Base-by-base conservation (phyloP, 257 asterid species). In the Solanum bulbocastanum region DNA sequence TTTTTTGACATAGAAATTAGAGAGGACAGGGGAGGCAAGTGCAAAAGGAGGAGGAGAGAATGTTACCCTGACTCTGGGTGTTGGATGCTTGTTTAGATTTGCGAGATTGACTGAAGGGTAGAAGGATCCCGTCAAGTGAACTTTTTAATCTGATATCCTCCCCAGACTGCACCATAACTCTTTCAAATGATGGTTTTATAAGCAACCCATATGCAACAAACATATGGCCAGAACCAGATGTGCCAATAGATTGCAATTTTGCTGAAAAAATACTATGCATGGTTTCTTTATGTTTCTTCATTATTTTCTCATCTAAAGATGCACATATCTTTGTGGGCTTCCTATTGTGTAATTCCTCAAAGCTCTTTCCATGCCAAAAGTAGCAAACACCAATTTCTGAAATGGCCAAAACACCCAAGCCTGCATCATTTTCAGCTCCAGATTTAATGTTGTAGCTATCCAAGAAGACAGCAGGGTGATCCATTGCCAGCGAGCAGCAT, bases 311-410 rank as follows among this genome's bases (percentile, higher is more conserved):
- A 91, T 95, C 96, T 88, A 66, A 88, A 66, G 92, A 84, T 88
- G 91, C 83, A 49, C 15, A 86, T 87, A 97, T 93, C 90, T 96
- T 95, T 56, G 99, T 92, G 87, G 98, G 95, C 88, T 94, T 94
- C 49, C 91, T 91, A 90, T 92, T 89, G 35, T 87, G 93, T 87
- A 97, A 72, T 83, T 93, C 99, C 66, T 93, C 94, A 25, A 93
- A 88, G 73, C 91, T 92, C 87, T 90, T 92, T 74, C 92, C 99
- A 71, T 93, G 93, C 99, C 99, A 97, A 90, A 96, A 94, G 90
- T 96, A 97, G 89, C 99, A 95, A 66, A 94, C 90, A 20, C 99
- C 99, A 37, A 87, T 62, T 94, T 97, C 99, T 74, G 99, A 92
- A 92, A 97, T 92, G 52, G 99, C 98, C 92, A 97, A 83, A 90